Evolutionary conservation across 2,329 filamentous ascomycete genomes (phyloP).

Genomic region (Penicillium sp.): DNA sequence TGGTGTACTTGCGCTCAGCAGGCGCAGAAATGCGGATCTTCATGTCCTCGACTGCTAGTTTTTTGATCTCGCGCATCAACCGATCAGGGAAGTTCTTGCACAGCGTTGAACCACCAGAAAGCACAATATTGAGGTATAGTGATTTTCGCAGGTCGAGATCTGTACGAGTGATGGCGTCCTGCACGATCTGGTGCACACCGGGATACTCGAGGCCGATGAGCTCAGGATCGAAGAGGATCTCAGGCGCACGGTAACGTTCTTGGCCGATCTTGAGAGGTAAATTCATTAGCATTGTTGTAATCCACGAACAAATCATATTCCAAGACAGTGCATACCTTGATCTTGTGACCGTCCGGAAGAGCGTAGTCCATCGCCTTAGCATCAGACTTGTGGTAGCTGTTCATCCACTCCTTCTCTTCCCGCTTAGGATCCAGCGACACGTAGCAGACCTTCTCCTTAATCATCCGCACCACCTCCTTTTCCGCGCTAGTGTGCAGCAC

Average conservation of each 20-base stretch:
- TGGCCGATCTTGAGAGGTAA: conserved; percentile 68
- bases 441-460: conserved; percentile 94
- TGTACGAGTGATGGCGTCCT: conserved; percentile 90
- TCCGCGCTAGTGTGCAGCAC: conserved; percentile 97
- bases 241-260: conserved; percentile 91
- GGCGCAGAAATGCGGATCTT: conserved; percentile 98
- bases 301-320: background rate
- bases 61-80: conserved; percentile 85
- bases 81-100: conserved; percentile 97
- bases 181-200: conserved; percentile 95
- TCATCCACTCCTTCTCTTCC: conserved; percentile 94
- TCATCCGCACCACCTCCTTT: conserved; percentile 96
- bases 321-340: conserved; percentile 64
- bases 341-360: conserved; percentile 86
- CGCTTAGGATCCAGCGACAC: conserved; percentile 86
- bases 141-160: conserved; percentile 94
- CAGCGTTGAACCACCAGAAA: conserved; percentile 92
- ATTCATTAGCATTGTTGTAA: background rate
- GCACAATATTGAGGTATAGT: conserved; percentile 93
- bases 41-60: conserved; percentile 97
- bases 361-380: conserved; percentile 82
- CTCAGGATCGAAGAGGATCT: conserved; percentile 97
- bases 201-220: conserved; percentile 96
- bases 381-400: conserved; percentile 68
- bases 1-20: conserved; percentile 96